Evolutionary conservation across 768 basidiomycete species (phyloP).

Genomic region (Suillus subluteus): DNA sequence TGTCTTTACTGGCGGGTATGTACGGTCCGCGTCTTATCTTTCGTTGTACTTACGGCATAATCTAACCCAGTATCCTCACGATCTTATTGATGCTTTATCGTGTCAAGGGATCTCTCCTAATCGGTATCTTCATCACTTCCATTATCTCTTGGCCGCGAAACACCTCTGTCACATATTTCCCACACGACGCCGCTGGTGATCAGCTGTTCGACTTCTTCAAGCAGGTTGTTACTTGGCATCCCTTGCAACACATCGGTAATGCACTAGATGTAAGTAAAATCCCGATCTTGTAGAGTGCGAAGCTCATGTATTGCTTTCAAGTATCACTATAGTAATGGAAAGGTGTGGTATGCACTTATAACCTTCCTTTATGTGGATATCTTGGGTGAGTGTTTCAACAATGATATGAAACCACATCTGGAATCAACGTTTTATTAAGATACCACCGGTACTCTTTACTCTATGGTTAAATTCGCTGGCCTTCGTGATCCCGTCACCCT

Average conservation of each 20-base stretch:
- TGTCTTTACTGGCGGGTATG: constrained; percentile 80
- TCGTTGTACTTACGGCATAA: constrained; percentile 12
- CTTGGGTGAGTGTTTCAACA: constrained; percentile 49
- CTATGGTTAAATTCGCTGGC: constrained; percentile 92
- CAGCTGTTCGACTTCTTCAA: constrained; percentile 84
- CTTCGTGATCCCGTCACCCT: constrained; percentile 82
- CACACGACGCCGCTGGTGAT: constrained; percentile 69
- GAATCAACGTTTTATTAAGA: constrained; percentile 25
- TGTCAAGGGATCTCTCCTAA: constrained; percentile 79
- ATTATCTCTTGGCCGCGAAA: constrained; percentile 89
- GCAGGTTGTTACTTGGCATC: constrained; percentile 77
- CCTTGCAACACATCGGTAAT: constrained; percentile 62
- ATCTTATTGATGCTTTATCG: constrained; percentile 84
- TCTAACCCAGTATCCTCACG: constrained; percentile 61
- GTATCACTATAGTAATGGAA: constrained; percentile 62
- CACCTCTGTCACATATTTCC: constrained; percentile 81
- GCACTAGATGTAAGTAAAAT: constrained; percentile 59
- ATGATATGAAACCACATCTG: constrained; percentile 17
- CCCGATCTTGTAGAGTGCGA: background rate
- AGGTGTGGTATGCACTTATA: constrained; percentile 84
- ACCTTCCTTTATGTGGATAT: constrained; percentile 93
- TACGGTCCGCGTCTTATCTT: constrained; percentile 8
- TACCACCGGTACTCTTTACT: constrained; percentile 75
- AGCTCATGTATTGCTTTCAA: constrained; percentile 28
- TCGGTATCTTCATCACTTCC: constrained; percentile 83